These are phyloP conservation scores for Boletus semigastroideus DNA, from an alignment of 1,284 basidiomycete genomes.

Conservation along the genomic window DNA sequence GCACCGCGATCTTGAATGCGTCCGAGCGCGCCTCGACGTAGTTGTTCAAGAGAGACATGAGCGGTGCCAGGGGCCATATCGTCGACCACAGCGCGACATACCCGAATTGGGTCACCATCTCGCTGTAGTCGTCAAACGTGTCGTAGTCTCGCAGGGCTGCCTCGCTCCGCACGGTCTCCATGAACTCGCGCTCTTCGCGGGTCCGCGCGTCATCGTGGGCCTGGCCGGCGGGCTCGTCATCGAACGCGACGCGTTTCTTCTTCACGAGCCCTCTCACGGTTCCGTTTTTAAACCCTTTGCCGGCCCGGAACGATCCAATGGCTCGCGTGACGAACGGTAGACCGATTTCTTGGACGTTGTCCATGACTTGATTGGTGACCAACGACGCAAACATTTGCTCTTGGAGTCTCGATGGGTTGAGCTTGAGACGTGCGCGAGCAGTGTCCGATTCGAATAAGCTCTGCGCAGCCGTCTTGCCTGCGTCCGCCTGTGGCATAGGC, in stretches of 20 bases:
- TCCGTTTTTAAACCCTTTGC: slow-evolving; percentile 32
- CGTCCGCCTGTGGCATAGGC: slow-evolving; percentile 14
- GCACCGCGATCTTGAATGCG: slow-evolving; percentile 92
- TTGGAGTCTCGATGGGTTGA: slow-evolving; percentile 72
- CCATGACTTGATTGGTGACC: slow-evolving; percentile 88
- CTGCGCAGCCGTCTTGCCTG: slow-evolving; percentile 10
- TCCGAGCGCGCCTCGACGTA: slow-evolving; percentile 91
- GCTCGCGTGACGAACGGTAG: slow-evolving; percentile 79
- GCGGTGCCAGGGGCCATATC: slow-evolving; percentile 92
- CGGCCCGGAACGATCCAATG: slow-evolving; percentile 51
- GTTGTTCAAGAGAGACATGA: slow-evolving; percentile 85
- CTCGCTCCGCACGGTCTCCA: slow-evolving; percentile 78
- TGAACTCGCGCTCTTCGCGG: slow-evolving; percentile 66
- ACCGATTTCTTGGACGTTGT: slow-evolving; percentile 82
- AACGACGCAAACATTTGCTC: slow-evolving; percentile 95
- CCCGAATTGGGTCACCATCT: slow-evolving; percentile 96
- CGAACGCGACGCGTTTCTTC: slow-evolving; percentile 73
- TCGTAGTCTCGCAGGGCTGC: slow-evolving; percentile 81
- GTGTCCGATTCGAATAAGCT: slow-evolving; percentile 53
- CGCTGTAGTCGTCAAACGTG: slow-evolving; percentile 84
- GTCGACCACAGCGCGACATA: slow-evolving; percentile 91
- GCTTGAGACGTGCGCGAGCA: slow-evolving; percentile 49
- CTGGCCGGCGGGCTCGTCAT: slow-evolving; percentile 52
- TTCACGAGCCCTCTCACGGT: slow-evolving; percentile 35
- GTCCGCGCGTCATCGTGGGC: slow-evolving; percentile 50